These are phyloP conservation scores for Esteya vermicola DNA, from an alignment of 2,329 filamentous ascomycete genomes.

Conservation along the genomic window DNA sequence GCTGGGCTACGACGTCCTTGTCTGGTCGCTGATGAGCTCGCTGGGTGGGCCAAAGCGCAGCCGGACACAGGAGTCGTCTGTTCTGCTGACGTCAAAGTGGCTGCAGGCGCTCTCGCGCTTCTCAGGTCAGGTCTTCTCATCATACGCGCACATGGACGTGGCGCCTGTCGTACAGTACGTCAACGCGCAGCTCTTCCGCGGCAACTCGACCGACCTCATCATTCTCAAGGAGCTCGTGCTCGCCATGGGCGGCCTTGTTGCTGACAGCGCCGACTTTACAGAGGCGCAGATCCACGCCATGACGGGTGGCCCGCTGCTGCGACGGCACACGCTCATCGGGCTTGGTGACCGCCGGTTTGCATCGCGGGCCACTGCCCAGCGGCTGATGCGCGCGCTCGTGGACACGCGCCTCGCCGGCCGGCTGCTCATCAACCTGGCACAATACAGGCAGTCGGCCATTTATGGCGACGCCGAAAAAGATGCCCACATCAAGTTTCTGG, in stretches of 20 bases:
- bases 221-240: conserved; percentile 82
- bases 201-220: conserved; percentile 82
- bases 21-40: conserved; percentile 78
- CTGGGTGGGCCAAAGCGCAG: conserved; percentile 47
- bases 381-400: conserved; percentile 65
- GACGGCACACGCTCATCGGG: conserved; percentile 65
- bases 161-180: conserved; percentile 83
- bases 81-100: conserved; percentile 76
- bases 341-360: conserved; percentile 58
- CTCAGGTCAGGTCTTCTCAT: conserved; percentile 76
- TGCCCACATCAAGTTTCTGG: conserved; percentile 77
- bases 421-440: conserved; percentile 77
- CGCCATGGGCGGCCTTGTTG: conserved; percentile 86
- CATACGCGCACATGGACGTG: conserved; percentile 72
- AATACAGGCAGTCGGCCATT: conserved; percentile 77
- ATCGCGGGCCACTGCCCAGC: conserved; percentile 57
- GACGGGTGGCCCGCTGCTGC: conserved; percentile 69
- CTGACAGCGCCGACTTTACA: conserved; percentile 75
- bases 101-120: conserved; percentile 82
- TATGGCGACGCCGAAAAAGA: conserved; percentile 57
- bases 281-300: conserved; percentile 79
- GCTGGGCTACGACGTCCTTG: conserved; percentile 82
- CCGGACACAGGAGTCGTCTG: conserved; percentile 46
- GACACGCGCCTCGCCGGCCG: conserved; percentile 67
- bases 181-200: conserved; percentile 63